A percentile compares a stretch with the other conserved stretches of the same genome.
Evolutionary conservation across 306 rosid genomes (phyloP).

Genomic region (Potentilla sterilis): DNA sequence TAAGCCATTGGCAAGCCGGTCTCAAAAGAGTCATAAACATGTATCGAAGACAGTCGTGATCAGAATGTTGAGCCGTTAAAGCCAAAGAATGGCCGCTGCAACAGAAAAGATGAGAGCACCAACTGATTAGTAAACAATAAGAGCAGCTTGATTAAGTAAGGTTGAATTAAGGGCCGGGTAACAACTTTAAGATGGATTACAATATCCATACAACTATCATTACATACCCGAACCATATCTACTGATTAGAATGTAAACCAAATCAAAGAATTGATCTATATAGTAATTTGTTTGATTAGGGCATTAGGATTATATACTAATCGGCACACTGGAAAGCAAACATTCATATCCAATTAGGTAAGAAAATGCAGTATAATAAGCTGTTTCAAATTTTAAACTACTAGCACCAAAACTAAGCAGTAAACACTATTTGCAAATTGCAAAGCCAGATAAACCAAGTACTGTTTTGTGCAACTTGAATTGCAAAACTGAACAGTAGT

Average conservation of each 20-base stretch:
- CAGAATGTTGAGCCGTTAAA: conserved; percentile 90
- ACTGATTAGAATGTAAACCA: neutral
- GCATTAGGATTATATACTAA: neutral
- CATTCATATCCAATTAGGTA: neutral
- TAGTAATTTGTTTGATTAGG: neutral
- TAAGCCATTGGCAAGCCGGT: conserved; percentile 12
- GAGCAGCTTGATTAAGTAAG: neutral
- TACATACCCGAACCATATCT: neutral
- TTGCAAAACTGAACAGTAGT: neutral
- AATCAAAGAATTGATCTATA: neutral
- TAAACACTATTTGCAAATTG: neutral
- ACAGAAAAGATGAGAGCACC: conserved; percentile 27
- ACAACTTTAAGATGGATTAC: neutral
- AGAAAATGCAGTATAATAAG: neutral
- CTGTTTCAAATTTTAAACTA: too few relatives aligned
- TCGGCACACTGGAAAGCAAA: neutral
- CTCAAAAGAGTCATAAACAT: conserved; percentile 9
- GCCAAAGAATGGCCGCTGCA: conserved; percentile 80
- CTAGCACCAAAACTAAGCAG: too few relatives aligned
- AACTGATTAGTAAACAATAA: conserved; percentile 9
- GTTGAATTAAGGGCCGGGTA: neutral
- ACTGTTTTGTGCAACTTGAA: neutral
- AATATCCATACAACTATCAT: neutral
- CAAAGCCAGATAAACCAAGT: neutral
- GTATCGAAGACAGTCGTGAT: conserved; percentile 22